Conservation (phyloP, 2,329 filamentous ascomycete genomes). For the Ambrosiella cleistominuta region DNA sequence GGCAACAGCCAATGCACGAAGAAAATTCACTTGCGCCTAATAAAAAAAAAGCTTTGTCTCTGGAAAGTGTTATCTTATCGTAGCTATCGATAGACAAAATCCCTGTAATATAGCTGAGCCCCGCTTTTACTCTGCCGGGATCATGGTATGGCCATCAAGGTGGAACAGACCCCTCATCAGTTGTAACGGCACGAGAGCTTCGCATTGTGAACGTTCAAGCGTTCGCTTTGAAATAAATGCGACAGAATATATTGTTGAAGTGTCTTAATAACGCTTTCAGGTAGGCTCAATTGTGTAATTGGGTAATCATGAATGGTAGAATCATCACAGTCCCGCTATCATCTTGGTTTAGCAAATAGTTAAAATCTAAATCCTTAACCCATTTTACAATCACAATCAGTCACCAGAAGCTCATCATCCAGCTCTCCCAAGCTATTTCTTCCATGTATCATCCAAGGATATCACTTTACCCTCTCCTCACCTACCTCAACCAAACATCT, state of each 20-base stretch:
- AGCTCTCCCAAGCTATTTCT: neutral
- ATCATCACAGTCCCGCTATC: no score
- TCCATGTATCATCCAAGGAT: neutral
- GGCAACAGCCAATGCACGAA: neutral
- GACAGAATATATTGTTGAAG: no score
- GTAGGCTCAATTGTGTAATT: no score
- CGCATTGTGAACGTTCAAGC: neutral
- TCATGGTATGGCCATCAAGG: neutral
- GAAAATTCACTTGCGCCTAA: neutral
- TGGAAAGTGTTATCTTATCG: constrained; percentile 7
- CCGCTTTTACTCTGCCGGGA: neutral
- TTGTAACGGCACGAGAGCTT: neutral
- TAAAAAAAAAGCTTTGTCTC: neutral
- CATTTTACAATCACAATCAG: no score
- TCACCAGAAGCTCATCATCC: neutral
- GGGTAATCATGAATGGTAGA: no score
- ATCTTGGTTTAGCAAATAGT: no score
- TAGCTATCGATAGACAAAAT: neutral
- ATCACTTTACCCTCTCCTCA: neutral
- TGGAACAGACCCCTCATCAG: neutral
- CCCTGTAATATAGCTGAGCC: neutral
- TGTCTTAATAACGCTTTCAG: no score
- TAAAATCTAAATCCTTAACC: no score
- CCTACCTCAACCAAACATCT: neutral
- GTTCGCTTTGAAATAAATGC: no score